Base-by-base conservation (phyloP, 2,329 filamentous ascomycete species). In the Fusarium sp. region DNA sequence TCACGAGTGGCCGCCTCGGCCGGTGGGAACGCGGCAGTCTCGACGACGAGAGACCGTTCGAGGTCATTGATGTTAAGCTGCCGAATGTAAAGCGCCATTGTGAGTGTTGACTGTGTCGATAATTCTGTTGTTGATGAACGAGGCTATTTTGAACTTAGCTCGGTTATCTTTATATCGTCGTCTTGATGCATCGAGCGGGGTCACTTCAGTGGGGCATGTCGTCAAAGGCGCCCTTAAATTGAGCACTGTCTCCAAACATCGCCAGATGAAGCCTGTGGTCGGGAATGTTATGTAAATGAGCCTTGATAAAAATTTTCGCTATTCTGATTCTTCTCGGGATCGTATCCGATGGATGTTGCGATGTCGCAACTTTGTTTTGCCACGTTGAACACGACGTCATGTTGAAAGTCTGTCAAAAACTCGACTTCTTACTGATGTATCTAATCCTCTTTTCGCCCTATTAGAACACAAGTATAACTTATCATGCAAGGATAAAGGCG, bases 1-100 rank as follows among this genome's bases (percentile, higher is more conserved):
- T 78, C 76, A 20, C 72, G 77, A 60, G 76, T 77, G 4, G 80
- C 80, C 4, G 77, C 80, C 37, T 80, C 76, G 0, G 73, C 73
- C 2, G 79, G 76, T 6, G 79, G 79, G 45, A 81, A 81, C 0
- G 79, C 79, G 0, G 79, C 74, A 1, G 78, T 72, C 31, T 81
- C 80, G 3, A 81, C 75, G 6, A 62, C 54, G 1, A 66, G 58
- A 6, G 75, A 79, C 14, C 68, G 67, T 7, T 80, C 75, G 0
- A 81, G 70, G 40, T 81, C 79, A 2, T 42, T 5, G 5, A 79
- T 62, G 5, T 61, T 65, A 11, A 80, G 60, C 18, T 70, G 70
- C 14, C 79, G 73, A 22, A 79, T 73, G 56, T 79, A 81, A 0
- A 73, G 59, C 16, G 70, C 67, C 75, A 78, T 80, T 22, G 9